A percentile compares a stretch with the other conserved stretches of the same genome.
These are phyloP conservation scores for Cutaneotrichosporon daszewskae DNA, from an alignment of 1,284 basidiomycete species.

Conservation along the genomic window DNA sequence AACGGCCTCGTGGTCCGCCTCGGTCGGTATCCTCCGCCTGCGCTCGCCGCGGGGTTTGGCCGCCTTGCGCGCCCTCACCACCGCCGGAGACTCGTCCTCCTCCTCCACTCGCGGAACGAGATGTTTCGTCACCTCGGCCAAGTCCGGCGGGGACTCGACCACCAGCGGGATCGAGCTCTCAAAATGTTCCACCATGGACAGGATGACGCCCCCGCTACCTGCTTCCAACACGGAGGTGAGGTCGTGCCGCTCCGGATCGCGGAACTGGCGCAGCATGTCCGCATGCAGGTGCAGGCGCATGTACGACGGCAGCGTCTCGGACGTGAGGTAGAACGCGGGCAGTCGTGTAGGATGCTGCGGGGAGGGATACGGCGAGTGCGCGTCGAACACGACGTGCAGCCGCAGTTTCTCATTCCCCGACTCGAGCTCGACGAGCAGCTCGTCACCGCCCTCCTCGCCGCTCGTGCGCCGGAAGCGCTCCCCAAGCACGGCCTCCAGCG, in stretches of 20 bases:
- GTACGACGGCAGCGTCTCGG: constrained; percentile 68
- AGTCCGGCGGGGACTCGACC: constrained; percentile 65
- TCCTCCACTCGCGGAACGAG: constrained; percentile 53
- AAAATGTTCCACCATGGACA: constrained; percentile 67
- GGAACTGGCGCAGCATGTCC: constrained; percentile 56
- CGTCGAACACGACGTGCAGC: constrained; percentile 62
- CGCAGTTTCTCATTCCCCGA: constrained; percentile 50
- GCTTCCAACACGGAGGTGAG: constrained; percentile 56
- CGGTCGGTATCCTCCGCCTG: constrained; percentile 54
- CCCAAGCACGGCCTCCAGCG: constrained; percentile 54
- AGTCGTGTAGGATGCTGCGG: constrained; percentile 50
- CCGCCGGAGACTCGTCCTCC: constrained; percentile 12
- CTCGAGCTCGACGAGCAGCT: constrained; percentile 57
- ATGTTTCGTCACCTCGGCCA: constrained; percentile 59
- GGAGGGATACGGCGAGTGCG: constrained; percentile 55
- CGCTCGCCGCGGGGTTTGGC: constrained; percentile 7
- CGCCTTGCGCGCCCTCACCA: constrained; percentile 6
- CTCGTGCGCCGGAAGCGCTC: constrained; percentile 39
- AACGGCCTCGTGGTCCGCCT: constrained; percentile 58
- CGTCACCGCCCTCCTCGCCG: constrained; percentile 46
- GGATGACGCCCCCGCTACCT: constrained; percentile 65
- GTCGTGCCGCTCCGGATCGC: constrained; percentile 50
- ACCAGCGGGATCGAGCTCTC: constrained; percentile 64
- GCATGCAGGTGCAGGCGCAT: constrained; percentile 77
- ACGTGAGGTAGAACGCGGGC: constrained; percentile 72